Base-by-base conservation (phyloP, 116 monocot genomes). In the Papilionanthe hybrid region DNA sequence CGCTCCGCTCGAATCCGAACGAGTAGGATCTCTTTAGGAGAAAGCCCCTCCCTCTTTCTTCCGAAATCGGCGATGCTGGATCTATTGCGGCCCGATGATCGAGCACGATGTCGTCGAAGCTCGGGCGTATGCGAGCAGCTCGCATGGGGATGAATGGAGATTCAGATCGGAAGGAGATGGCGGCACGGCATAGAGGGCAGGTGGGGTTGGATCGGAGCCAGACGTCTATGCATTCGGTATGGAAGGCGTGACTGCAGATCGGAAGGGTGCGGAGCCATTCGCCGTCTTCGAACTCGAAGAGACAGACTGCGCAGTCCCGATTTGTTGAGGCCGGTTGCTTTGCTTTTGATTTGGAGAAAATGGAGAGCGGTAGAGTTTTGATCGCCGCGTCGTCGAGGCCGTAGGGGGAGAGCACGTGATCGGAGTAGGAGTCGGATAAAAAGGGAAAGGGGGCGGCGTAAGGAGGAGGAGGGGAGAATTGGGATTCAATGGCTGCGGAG, bases 191-290 rank as follows among this genome's bases (percentile, higher is more conserved):
- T 76, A 97, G 90, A 11, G 94, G 98, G 79, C 98, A 98, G 63
- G 85, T 94, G 85, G 91, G 92, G 79, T 97, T 92, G 9, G 97
- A 90, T 8, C 94, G 88, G 47, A 97, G 91, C 97, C 97, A 97
- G 22, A 84, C 86, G 91, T 94, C 98, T 83, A 98, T 94, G 90
- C 98, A 98, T 75, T 92, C 98, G 45, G 84, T 87, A 88, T 98
- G 98, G 88, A 98, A 98, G 75, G 87, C 85, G 80, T 98, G 98
- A 30, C 90, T 79, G 84, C 98, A 98, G 56, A 86, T 30, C 27
- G 98, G 98, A n/a, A 98, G 87, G 25, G 94, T 86, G 55, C 98
- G 89, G 18, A 98, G 80, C 27, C 79, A 78, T 53, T 98, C 98
- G 72, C 83, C 87, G 80, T 93, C 91, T 57, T 91, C 93, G 85